Base-by-base conservation (phyloP, 805 yeast species). In the Tetrapisispora taiwanensis region DNA sequence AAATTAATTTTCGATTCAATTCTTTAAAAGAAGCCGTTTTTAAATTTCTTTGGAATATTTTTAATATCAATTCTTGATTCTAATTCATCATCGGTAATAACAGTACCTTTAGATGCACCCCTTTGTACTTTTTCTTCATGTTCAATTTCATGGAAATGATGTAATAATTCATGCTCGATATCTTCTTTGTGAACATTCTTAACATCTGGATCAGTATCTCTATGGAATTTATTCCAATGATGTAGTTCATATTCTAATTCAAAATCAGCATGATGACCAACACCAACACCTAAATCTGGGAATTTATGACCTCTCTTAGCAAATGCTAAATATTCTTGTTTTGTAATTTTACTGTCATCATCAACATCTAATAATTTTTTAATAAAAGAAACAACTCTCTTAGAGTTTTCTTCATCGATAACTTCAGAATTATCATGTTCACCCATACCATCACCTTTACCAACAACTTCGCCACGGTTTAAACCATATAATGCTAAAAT, bases 221-320 rank as follows among this genome's bases (percentile, higher is more conserved):
- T 72, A 59, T 84, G 92, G 58, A 73, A 81, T 65, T 87, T 70
- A 48, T 80, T 75, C 97, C 97, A 90, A 62, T 89, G 97, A 62
- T 89, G 97, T 46, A 85, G 80, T 61, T 90, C 97, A 60, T 89
- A 90, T 60, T 89, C 97, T 52, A 78, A 74, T 63, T 89, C 97
- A 58, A 88, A 90, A 66, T 86, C 95, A 30, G 88, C 81, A 66
- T 89, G 96, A 58, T 89, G 96, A 24, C 95, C 95, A 7, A 86
- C 89, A 27, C 97, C 97, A 47, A 81, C 79, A 8, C 95, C 95
- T 60, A 89, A 78, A 62, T 90, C 97, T 1, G 97, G 97, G 57
- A 90, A 75, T 49, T 76, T 75, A 1, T 83, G 81, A 8, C 94
- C 94, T 12, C 62, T 65, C 1, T 62, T 61, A 8, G 75, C 72